Evolutionary conservation across 2,329 filamentous ascomycete species (phyloP).

Genomic region (Macrophomina pseudophaseolina): DNA sequence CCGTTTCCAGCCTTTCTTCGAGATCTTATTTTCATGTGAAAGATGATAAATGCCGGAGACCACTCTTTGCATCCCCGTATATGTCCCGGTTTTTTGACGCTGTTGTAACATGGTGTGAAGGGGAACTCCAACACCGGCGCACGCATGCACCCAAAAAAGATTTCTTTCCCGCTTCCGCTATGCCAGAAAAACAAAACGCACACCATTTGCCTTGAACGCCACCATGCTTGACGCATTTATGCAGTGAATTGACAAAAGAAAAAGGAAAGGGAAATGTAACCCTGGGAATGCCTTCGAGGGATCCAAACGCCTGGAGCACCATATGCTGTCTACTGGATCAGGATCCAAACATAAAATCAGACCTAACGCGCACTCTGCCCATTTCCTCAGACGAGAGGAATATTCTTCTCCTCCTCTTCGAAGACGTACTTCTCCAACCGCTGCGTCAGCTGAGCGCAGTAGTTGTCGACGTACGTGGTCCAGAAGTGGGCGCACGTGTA

Average conservation of each 20-base stretch:
- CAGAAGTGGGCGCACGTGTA: constrained; percentile 57
- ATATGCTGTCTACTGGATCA: neutral
- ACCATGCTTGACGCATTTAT: neutral
- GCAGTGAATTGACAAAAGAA: neutral
- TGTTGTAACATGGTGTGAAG: neutral
- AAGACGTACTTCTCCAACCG: constrained; percentile 57
- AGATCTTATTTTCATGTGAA: neutral
- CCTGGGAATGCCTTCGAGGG: neutral
- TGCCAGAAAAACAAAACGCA: neutral
- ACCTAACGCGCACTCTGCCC: neutral
- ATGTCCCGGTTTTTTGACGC: neutral
- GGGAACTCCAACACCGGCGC: neutral
- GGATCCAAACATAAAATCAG: neutral
- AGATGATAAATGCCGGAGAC: neutral
- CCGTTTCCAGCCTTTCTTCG: neutral
- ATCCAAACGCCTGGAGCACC: neutral
- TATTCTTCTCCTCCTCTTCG: constrained; percentile 40
- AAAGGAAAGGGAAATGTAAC: neutral
- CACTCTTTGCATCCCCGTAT: neutral
- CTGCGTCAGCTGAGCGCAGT: constrained; percentile 55
- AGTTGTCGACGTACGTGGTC: constrained; percentile 58
- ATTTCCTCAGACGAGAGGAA: constrained; percentile 2
- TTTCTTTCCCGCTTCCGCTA: neutral
- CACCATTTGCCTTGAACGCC: neutral
- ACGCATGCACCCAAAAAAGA: neutral